phyloP scores from a whole-genome alignment of 2,329 filamentous ascomycete species.

The Aspergillus fischeri region DNA sequence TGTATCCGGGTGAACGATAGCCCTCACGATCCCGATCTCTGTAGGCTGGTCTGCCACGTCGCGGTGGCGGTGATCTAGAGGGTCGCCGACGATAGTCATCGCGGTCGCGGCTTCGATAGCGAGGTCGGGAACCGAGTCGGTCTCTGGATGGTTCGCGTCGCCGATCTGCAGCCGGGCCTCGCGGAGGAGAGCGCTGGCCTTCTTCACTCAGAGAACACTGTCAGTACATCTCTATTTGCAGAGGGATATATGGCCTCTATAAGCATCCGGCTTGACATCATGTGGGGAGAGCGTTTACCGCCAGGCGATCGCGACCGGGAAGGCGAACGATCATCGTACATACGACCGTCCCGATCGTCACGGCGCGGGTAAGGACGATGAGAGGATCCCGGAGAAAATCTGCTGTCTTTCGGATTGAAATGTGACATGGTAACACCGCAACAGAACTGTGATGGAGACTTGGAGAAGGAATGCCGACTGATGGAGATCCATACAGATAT shows the following conservation, averaged over 20 bases:
- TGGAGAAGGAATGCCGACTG: neutral
- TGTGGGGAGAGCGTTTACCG: constrained; percentile 44
- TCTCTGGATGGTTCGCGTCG: constrained; percentile 33
- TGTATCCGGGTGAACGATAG: constrained; percentile 41
- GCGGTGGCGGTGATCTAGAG: constrained; percentile 34
- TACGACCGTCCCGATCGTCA: constrained; percentile 39
- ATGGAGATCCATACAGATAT: neutral
- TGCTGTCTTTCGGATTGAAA: constrained; percentile 24
- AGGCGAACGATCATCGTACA: constrained; percentile 45
- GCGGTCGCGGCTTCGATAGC: constrained; percentile 31
- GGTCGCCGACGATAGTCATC: constrained; percentile 32
- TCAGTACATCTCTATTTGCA: constrained; percentile 34
- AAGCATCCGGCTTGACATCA: constrained; percentile 31
- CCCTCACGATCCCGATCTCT: constrained; percentile 45
- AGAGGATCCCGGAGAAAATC: constrained; percentile 18
- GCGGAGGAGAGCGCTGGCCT: constrained; percentile 31
- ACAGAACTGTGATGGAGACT: constrained; percentile 7
- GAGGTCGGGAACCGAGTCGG: constrained; percentile 23
- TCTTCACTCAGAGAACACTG: constrained; percentile 32
- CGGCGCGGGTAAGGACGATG: constrained; percentile 24
- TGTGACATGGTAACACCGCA: constrained; percentile 23
- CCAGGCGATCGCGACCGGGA: constrained; percentile 42
- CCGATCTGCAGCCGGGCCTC: constrained; percentile 34
- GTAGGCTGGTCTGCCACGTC: constrained; percentile 35
- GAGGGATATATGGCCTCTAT: constrained; percentile 8